Evolutionary conservation across 371 early-diverging fungal species (phyloP), one percentile per base, ranked within the genome.

Genomic region (Coemansia sp.): DNA sequence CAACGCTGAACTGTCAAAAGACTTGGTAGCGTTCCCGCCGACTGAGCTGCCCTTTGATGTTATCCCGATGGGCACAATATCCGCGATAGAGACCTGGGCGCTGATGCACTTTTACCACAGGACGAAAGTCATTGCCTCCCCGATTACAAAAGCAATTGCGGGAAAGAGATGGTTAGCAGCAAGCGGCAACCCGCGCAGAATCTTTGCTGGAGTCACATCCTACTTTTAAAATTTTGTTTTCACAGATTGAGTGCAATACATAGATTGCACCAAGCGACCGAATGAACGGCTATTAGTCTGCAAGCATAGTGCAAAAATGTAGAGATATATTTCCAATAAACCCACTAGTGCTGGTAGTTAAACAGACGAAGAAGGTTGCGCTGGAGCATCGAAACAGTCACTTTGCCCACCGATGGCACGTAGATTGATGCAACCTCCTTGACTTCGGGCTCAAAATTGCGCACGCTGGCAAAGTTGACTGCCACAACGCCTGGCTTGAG

Each of bases 361-460:
- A 88, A 85, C 27, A 95, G 82, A 48, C 96, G 85, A 48, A 96
- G 82, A 59, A 97, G 83, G 73, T 97, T 97, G 62, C 98, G 87
- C 81, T 95, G 90, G 59, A 97, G 84, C 98, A 98, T 98, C 14
- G 94, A 90, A 5, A 97, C 94, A 1, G 98, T 98, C 59, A 97
- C 95, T 78, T 98, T 97, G 55, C 98, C 98, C n/a, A 98, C 91
- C 5, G 92, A 88, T 0, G 95, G 94, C 55, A 98, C 94, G 72
- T 90, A 98, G 72, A 98, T 91, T 31, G 92, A 88, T 22, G 97
- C 95, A 57, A 88, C 87, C 11, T 90, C 84, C 78, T 89, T 90
- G 71, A 97, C 86, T 58, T 88, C 89, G 4, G 88, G 87, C 61
- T 91, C 89, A 81, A 96, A 95, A 82, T 98, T 98, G 71, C 92